These are phyloP conservation scores for Nitzschia sp. DNA, from an alignment of 108 stramenopile genomes.

Conservation along the genomic window DNA sequence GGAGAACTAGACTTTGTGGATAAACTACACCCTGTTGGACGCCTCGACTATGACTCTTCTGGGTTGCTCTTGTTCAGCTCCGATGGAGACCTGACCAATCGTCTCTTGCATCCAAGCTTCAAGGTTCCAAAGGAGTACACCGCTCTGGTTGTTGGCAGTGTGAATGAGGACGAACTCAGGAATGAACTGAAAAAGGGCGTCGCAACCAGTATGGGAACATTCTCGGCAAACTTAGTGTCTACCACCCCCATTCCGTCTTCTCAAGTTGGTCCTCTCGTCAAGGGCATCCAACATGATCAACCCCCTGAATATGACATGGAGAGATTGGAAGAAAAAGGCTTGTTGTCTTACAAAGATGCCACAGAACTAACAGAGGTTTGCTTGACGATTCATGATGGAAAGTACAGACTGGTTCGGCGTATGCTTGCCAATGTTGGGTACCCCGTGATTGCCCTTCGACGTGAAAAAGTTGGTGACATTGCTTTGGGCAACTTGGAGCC, in stretches of 20 bases:
- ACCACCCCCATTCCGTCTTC: slow-evolving; percentile 35
- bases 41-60: slow-evolving; percentile 83
- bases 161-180: slow-evolving; percentile 47
- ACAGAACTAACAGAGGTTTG: slow-evolving; percentile 56
- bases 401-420: slow-evolving; percentile 83
- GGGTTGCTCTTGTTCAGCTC: slow-evolving; percentile 80
- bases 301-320: slow-evolving; percentile 44
- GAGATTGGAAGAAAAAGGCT: slow-evolving; percentile 39
- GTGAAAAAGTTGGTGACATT: slow-evolving; percentile 64
- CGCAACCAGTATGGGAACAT: slow-evolving; percentile 61
- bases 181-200: slow-evolving; percentile 61
- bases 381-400: slow-evolving; percentile 77
- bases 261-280: slow-evolving; percentile 37
- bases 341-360: slow-evolving; percentile 41
- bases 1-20: slow-evolving; percentile 26
- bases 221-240: slow-evolving; percentile 52
- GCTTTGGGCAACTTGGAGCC: slow-evolving; percentile 51
- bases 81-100: slow-evolving; percentile 73
- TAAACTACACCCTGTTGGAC: slow-evolving; percentile 83
- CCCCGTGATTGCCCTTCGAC: slow-evolving; percentile 67
- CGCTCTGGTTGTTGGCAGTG: slow-evolving; percentile 64
- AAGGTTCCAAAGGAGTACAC: slow-evolving; percentile 82
- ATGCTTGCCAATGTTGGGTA: slow-evolving; percentile 82
- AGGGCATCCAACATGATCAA: slow-evolving; percentile 35
- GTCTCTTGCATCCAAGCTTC: slow-evolving; percentile 70